phyloP scores from a whole-genome alignment of 805 yeast genomes.

The Ogataea corticis region DNA sequence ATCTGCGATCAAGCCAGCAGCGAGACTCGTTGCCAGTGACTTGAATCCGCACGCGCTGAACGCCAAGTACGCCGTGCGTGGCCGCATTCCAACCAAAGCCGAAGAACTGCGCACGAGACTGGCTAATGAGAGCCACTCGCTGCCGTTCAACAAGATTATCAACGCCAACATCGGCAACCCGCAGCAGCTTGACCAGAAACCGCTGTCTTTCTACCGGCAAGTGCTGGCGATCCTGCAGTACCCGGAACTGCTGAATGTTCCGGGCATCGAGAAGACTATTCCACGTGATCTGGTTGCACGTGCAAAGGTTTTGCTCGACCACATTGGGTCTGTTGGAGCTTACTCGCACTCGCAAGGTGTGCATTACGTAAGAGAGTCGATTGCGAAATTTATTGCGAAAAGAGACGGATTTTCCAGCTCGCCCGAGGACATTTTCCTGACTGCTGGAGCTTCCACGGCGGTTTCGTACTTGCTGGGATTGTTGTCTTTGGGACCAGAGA shows the following conservation, averaged over 20 bases:
- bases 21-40: slow-evolving; percentile 44
- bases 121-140: slow-evolving; percentile 51
- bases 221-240: slow-evolving; percentile 84
- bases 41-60: slow-evolving; percentile 73
- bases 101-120: slow-evolving; percentile 72
- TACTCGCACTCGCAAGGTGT: slow-evolving; percentile 94
- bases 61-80: slow-evolving; percentile 96
- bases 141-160: slow-evolving; percentile 78
- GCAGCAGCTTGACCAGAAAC: slow-evolving; percentile 92
- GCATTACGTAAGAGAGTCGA: slow-evolving; percentile 64
- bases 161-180: slow-evolving; percentile 97
- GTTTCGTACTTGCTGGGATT: slow-evolving; percentile 78
- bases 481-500: slow-evolving; percentile 61
- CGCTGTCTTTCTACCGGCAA: slow-evolving; percentile 93
- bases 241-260: slow-evolving; percentile 60
- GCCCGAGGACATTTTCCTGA: slow-evolving; percentile 75
- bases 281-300: slow-evolving; percentile 75
- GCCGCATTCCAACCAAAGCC: slow-evolving; percentile 89
- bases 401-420: slow-evolving; percentile 76
- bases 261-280: slow-evolving; percentile 34
- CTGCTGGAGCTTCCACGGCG: slow-evolving; percentile 94
- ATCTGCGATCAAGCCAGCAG: slow-evolving; percentile 34
- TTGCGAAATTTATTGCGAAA: slow-evolving; percentile 73
- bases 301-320: slow-evolving; percentile 58
- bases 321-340: slow-evolving; percentile 88